Percentiles rank a stretch among this genome's conserved stretches.
phyloP scores from a whole-genome alignment of 768 basidiomycete species.

The Collybiopsis confluens region DNA sequence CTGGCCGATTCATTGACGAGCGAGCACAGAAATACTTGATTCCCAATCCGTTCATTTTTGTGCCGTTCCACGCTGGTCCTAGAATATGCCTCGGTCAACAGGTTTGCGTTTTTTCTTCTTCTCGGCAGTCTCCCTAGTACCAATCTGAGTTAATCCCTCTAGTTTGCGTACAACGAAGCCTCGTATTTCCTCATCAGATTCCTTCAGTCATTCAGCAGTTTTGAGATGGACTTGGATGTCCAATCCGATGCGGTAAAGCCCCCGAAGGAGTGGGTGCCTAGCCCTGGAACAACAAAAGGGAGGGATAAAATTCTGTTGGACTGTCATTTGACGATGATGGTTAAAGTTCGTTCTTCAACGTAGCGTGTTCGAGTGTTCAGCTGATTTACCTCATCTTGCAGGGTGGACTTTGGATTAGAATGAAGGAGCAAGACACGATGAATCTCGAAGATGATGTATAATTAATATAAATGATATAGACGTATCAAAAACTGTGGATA shows the following conservation, averaged over 20 bases:
- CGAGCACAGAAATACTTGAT: constrained; percentile 50
- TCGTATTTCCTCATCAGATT: constrained; percentile 62
- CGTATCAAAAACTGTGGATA: no score
- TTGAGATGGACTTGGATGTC: constrained; percentile 40
- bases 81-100: constrained; percentile 49
- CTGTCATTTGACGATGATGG: constrained; percentile 52
- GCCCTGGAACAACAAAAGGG: constrained; percentile 31
- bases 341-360: constrained; percentile 30
- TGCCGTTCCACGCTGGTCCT: constrained; percentile 50
- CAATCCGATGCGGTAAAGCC: constrained; percentile 39
- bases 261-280: constrained; percentile 39
- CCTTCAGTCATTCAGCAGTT: constrained; percentile 46
- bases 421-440: no score
- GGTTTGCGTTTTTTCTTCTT: not conserved
- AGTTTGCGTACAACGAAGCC: constrained; percentile 63
- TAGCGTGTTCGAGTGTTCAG: no score
- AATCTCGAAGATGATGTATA: no score
- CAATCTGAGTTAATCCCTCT: no score
- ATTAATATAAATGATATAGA: no score
- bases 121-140: no score
- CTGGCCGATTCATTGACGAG: constrained; percentile 63
- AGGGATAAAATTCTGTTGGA: constrained; percentile 43
- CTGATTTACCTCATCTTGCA: no score
- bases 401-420: no score
- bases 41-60: constrained; percentile 49